Conservation (phyloP, 1,284 basidiomycete genomes). For the Ustilago xerochloae region DNA sequence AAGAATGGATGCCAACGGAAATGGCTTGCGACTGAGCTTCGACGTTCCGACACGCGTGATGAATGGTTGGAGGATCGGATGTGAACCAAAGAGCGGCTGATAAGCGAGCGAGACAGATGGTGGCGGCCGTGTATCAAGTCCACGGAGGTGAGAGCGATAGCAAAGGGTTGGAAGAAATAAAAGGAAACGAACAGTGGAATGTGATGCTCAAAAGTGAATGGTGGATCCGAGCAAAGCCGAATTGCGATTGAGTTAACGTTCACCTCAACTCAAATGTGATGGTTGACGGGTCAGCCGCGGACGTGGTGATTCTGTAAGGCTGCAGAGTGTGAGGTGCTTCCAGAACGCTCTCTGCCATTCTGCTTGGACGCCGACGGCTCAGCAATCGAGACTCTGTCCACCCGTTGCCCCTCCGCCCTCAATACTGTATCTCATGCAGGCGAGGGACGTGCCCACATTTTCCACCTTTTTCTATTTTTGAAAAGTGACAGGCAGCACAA, state of each 20-base stretch:
- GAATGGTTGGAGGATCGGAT: neutral
- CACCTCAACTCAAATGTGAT: too few relatives aligned
- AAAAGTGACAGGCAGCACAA: neutral
- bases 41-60: neutral
- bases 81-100: neutral
- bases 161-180: neutral
- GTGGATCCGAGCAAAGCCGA: conserved; percentile 2
- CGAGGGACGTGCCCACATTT: too few relatives aligned
- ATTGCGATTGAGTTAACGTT: neutral
- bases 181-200: conserved; percentile 4
- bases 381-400: neutral
- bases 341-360: conserved; percentile 8
- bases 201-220: neutral
- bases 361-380: conserved; percentile 1
- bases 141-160: neutral
- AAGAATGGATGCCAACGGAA: neutral
- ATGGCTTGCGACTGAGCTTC: neutral
- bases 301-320: conserved; percentile 6
- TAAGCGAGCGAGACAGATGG: neutral
- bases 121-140: too few relatives aligned
- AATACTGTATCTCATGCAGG: neutral
- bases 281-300: conserved; percentile 16
- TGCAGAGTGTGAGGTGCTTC: neutral
- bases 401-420: neutral
- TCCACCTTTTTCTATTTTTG: neutral